Percentiles rank a stretch among this genome's conserved stretches.
These are phyloP conservation scores for Daedaleopsis nitida DNA, from an alignment of 768 basidiomycete species.

Conservation along the genomic window DNA sequence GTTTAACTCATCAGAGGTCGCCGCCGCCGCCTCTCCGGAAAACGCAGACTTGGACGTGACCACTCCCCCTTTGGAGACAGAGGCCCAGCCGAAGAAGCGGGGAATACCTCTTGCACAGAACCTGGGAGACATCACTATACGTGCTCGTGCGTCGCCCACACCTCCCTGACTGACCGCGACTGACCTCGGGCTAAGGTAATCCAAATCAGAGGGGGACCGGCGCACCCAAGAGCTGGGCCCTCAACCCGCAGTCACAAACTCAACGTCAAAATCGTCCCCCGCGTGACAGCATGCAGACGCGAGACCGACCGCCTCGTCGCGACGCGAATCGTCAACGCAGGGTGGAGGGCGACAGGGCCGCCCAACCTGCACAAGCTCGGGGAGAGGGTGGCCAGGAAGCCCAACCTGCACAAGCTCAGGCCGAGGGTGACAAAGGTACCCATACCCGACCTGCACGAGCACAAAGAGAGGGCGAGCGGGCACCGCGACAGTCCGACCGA, in stretches of 20 bases:
- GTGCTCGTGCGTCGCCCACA: conserved; percentile 22
- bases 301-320: background rate
- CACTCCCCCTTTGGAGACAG: background rate
- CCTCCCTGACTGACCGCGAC: background rate
- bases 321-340: too few relatives aligned
- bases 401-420: too few relatives aligned
- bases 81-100: conserved; percentile 14
- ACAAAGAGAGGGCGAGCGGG: too few relatives aligned
- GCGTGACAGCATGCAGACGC: background rate
- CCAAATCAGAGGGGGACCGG: background rate
- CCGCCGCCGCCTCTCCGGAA: background rate
- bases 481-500: background rate
- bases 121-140: conserved; percentile 24
- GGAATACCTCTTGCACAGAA: conserved; percentile 17
- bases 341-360: too few relatives aligned
- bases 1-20: conserved; percentile 12
- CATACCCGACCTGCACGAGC: background rate
- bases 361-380: too few relatives aligned
- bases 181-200: background rate
- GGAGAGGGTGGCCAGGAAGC: too few relatives aligned
- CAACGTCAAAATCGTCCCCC: background rate
- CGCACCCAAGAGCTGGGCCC: background rate
- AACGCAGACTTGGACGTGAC: background rate
- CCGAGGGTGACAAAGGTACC: too few relatives aligned
- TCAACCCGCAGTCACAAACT: too few relatives aligned